Evolutionary conservation across 192 early-diverging fungal genomes (phyloP).

Genomic region (Thamnidium elegans): DNA sequence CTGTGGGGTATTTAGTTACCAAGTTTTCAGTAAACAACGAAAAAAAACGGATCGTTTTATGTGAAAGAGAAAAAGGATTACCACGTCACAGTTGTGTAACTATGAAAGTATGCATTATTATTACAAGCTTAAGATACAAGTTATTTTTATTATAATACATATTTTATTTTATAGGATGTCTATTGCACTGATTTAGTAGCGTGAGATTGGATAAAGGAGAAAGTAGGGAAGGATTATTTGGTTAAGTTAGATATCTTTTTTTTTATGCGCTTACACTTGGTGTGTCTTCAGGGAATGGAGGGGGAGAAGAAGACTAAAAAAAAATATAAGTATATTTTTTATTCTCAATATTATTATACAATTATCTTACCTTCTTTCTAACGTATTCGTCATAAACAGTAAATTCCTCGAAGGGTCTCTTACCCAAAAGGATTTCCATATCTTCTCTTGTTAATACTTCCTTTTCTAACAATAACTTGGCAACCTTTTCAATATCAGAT

Average conservation of each 20-base stretch:
- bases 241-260: slow-evolving; percentile 1
- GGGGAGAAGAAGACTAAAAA: slow-evolving; percentile 15
- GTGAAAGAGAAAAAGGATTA: too few relatives aligned
- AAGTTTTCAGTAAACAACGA: too few relatives aligned
- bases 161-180: background rate
- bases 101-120: too few relatives aligned
- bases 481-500: slow-evolving; percentile 88
- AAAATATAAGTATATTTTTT: background rate
- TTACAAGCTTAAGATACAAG: too few relatives aligned
- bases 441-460: slow-evolving; percentile 97
- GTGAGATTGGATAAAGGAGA: too few relatives aligned
- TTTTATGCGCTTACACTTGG: slow-evolving; percentile 9
- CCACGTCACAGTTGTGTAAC: too few relatives aligned
- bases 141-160: background rate
- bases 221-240: background rate
- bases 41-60: too few relatives aligned
- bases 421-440: slow-evolving; percentile 88
- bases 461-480: slow-evolving; percentile 88
- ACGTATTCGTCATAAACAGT: slow-evolving; percentile 70
- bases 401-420: slow-evolving; percentile 75
- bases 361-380: slow-evolving; percentile 20
- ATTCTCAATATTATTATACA: background rate
- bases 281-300: slow-evolving; percentile 20
- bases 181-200: too few relatives aligned
- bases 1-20: too few relatives aligned